Percentiles rank a stretch among this genome's conserved stretches.
Evolutionary conservation across 805 yeast species (phyloP).

Genomic region (Lipomyces kockii): DNA sequence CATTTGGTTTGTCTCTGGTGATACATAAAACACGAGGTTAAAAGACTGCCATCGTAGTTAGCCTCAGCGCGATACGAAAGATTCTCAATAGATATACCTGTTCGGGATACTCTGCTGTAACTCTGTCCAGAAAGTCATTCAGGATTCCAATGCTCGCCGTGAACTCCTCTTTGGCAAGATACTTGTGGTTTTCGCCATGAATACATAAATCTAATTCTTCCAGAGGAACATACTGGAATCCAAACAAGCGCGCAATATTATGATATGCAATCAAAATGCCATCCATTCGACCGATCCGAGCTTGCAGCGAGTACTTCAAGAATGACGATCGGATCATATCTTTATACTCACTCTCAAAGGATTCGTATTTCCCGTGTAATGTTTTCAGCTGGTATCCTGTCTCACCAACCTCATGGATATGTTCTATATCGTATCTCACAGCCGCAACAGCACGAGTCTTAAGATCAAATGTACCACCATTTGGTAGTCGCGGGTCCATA

Average conservation of each 20-base stretch:
- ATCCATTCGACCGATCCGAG: constrained; percentile 94
- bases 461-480: constrained; percentile 88
- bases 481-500: constrained; percentile 74
- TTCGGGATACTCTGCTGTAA: constrained; percentile 45
- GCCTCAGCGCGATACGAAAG: not conserved
- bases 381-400: constrained; percentile 70
- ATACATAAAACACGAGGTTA: constrained; percentile 30
- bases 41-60: constrained; percentile 17
- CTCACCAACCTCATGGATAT: constrained; percentile 60
- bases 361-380: constrained; percentile 68
- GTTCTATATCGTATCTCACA: constrained; percentile 74
- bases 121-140: constrained; percentile 50
- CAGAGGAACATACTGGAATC: constrained; percentile 85
- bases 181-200: constrained; percentile 51
- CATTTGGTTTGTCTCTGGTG: constrained; percentile 36
- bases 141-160: constrained; percentile 61
- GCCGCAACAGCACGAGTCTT: constrained; percentile 92
- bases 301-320: constrained; percentile 86
- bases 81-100: constrained; percentile 17
- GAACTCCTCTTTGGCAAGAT: constrained; percentile 73
- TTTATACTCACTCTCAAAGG: constrained; percentile 77
- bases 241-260: constrained; percentile 77
- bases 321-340: constrained; percentile 78
- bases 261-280: constrained; percentile 94
- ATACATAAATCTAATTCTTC: constrained; percentile 67